phyloP scores from a whole-genome alignment of 2,329 filamentous ascomycete genomes.

The Hymenoscyphus fructigenus region DNA sequence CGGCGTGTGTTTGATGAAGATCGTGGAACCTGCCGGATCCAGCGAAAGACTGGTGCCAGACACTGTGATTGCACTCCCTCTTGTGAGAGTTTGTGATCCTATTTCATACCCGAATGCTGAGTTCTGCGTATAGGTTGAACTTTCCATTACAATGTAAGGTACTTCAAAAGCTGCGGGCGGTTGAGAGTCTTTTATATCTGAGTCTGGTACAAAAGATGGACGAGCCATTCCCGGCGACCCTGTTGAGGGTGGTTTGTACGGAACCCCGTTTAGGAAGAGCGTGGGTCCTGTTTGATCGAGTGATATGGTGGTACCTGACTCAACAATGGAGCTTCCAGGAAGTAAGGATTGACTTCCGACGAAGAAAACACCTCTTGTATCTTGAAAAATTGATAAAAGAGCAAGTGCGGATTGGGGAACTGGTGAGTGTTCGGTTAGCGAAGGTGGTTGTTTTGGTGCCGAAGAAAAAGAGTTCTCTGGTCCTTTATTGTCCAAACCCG shows the following conservation, averaged over 20 bases:
- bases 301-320: not conserved
- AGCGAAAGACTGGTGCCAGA: not conserved
- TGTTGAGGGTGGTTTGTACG: not conserved
- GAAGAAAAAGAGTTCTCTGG: not conserved
- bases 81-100: not conserved
- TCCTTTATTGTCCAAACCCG: not conserved
- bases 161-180: not conserved
- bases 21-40: not conserved
- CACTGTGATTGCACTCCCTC: not conserved
- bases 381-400: not conserved
- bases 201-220: too few species aligned
- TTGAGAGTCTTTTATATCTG: not conserved
- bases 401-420: not conserved
- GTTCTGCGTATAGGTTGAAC: not conserved
- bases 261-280: not conserved
- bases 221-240: not conserved
- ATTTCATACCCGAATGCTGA: not conserved
- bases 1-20: not conserved
- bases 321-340: not conserved
- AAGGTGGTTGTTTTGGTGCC: too few species aligned
- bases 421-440: not conserved
- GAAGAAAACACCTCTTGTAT: not conserved
- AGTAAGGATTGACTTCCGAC: not conserved
- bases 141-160: not conserved
- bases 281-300: not conserved